These are phyloP conservation scores for Leccinum ochraceum DNA, from an alignment of 768 basidiomycete genomes.

Conservation along the genomic window DNA sequence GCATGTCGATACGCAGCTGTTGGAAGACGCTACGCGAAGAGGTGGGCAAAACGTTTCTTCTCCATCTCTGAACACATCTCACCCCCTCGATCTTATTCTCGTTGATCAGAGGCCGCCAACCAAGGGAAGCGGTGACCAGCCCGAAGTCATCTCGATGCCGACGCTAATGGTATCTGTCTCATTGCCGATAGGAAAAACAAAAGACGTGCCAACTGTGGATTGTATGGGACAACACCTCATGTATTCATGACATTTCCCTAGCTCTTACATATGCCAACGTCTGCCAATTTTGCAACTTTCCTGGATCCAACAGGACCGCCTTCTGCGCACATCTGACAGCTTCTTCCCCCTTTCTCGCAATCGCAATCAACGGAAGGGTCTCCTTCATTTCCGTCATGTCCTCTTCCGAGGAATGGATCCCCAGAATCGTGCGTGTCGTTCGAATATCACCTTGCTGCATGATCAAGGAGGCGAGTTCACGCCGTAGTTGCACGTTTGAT, in stretches of 20 bases:
- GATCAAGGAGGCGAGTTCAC: constrained; percentile 54
- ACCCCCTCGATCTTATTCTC: constrained; percentile 4
- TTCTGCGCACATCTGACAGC: constrained; percentile 55
- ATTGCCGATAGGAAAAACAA: background rate
- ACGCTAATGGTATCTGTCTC: background rate
- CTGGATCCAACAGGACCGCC: constrained; percentile 57
- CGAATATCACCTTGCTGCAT: constrained; percentile 47
- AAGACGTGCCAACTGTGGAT: background rate
- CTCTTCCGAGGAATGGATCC: constrained; percentile 30
- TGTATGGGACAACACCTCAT: constrained; percentile 1
- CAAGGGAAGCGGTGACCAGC: constrained; percentile 39
- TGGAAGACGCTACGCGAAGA: constrained; percentile 96
- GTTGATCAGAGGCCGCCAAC: constrained; percentile 39
- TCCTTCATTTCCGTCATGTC: constrained; percentile 39
- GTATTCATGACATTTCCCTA: constrained; percentile 26
- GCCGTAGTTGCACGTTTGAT: constrained; percentile 46
- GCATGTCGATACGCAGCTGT: constrained; percentile 90
- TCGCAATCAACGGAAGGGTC: constrained; percentile 51
- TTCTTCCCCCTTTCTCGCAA: constrained; percentile 39
- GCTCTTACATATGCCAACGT: constrained; percentile 56
- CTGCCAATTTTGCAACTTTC: constrained; percentile 54
- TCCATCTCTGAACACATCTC: background rate
- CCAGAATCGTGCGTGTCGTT: constrained; percentile 50
- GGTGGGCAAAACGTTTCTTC: constrained; percentile 48
- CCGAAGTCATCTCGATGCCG: background rate